Conservation (phyloP, 2,329 filamentous ascomycete species). For the Pyricularia grisea region DNA sequence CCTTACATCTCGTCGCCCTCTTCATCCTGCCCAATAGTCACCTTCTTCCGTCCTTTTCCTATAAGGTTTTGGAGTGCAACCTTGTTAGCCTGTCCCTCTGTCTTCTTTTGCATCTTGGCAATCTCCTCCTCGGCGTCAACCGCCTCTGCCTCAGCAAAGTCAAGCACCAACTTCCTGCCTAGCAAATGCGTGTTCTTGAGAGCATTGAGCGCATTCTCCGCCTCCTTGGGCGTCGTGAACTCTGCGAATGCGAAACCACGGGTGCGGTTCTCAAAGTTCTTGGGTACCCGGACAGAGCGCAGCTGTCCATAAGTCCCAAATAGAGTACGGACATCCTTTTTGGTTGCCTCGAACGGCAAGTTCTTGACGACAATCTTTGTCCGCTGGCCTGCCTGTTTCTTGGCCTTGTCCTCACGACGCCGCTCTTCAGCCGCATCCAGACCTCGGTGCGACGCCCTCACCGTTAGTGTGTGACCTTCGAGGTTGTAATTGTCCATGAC, state of each 20-base stretch:
- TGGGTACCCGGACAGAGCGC: slow-evolving; percentile 83
- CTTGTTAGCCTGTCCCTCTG: slow-evolving; percentile 81
- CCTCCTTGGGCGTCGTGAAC: slow-evolving; percentile 85
- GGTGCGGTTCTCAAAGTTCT: slow-evolving; percentile 83
- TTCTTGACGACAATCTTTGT: slow-evolving; percentile 99
- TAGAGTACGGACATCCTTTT: slow-evolving; percentile 80
- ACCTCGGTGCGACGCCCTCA: slow-evolving; percentile 81
- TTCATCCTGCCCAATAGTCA: background rate
- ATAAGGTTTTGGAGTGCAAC: slow-evolving; percentile 84
- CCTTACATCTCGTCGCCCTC: slow-evolving; percentile 1
- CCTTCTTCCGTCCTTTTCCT: slow-evolving; percentile 36
- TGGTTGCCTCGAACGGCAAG: slow-evolving; percentile 87
- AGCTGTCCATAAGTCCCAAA: slow-evolving; percentile 89
- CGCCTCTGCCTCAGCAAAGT: slow-evolving; percentile 82
- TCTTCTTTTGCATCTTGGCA: slow-evolving; percentile 93
- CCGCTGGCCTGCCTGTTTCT: slow-evolving; percentile 64
- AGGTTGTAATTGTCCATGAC: slow-evolving; percentile 84
- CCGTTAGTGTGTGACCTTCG: slow-evolving; percentile 77
- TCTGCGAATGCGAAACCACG: slow-evolving; percentile 96
- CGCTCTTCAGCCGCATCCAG: slow-evolving; percentile 82
- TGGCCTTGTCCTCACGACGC: slow-evolving; percentile 70
- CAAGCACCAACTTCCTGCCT: slow-evolving; percentile 78
- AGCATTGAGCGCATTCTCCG: slow-evolving; percentile 79
- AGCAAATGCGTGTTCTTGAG: slow-evolving; percentile 89
- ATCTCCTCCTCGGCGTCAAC: slow-evolving; percentile 94